Conservation (phyloP, 352 stramenopile genomes). For the Elongisporangium prolatum region DNA sequence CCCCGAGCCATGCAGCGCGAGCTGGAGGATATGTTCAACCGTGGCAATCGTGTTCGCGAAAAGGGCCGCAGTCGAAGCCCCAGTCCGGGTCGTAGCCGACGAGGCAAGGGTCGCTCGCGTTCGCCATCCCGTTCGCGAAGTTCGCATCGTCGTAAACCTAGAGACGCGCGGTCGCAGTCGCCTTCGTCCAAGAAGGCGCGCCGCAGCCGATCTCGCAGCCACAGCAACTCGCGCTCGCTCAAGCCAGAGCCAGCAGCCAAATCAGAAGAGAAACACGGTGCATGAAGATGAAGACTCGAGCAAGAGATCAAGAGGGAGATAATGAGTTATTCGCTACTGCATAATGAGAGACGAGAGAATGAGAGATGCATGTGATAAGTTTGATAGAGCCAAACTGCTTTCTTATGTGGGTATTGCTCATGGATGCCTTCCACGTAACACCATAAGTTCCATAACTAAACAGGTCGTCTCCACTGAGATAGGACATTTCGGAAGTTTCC, state of each 20-base stretch:
- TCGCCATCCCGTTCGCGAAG: conserved; percentile 39
- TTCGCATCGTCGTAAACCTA: conserved; percentile 36
- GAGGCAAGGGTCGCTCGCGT: conserved; percentile 21
- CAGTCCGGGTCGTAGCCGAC: conserved; percentile 34
- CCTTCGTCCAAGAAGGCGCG: conserved; percentile 32
- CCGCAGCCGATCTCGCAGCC: conserved; percentile 49
- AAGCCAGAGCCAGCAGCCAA: conserved; percentile 12
- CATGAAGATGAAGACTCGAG: conserved; percentile 9
- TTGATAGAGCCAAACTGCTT: background rate
- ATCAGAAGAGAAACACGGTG: conserved; percentile 4
- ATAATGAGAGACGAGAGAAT: background rate
- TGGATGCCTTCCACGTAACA: too few species aligned
- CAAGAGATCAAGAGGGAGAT: conserved; percentile 22
- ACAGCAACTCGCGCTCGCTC: conserved; percentile 17
- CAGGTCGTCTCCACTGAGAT: background rate
- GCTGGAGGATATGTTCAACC: conserved; percentile 84
- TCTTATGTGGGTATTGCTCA: background rate
- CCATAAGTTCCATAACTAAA: background rate
- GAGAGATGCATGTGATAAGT: background rate
- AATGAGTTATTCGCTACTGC: conserved; percentile 4
- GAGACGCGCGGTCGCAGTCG: conserved; percentile 31
- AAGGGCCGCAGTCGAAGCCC: conserved; percentile 47
- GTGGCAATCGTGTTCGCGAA: conserved; percentile 15
- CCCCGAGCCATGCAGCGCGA: conserved; percentile 80
- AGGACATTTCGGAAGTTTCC: background rate